Conservation (phyloP, 2,329 filamentous ascomycete genomes). For the Fusarium drepaniforme region DNA sequence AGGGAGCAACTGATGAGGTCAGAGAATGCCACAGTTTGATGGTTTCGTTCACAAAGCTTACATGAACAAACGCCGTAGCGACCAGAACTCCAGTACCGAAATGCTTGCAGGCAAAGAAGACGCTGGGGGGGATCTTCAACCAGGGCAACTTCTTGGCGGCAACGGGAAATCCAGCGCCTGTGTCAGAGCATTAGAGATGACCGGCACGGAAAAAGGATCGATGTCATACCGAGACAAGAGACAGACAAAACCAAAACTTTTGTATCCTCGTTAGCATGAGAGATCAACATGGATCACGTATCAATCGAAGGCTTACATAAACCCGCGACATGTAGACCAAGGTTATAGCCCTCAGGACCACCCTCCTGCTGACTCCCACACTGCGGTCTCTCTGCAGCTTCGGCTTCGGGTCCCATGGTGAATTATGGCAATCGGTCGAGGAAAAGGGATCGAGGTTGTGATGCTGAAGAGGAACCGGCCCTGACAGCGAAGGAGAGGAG, state of each 20-base stretch:
- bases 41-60: conserved; percentile 46
- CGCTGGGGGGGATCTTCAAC: conserved; percentile 67
- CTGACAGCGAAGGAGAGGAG: not conserved
- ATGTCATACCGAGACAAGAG: conserved; percentile 41
- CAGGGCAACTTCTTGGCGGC: conserved; percentile 67
- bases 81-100: conserved; percentile 80
- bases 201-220: fast-evolving
- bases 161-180: conserved; percentile 64
- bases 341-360: conserved; percentile 38
- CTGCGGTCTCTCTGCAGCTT: conserved; percentile 40
- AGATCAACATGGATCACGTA: not conserved
- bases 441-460: not conserved
- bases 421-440: not conserved
- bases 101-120: conserved; percentile 74
- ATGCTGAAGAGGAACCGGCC: not conserved
- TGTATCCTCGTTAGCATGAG: not conserved
- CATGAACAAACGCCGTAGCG: conserved; percentile 80
- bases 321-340: conserved; percentile 45
- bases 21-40: not conserved
- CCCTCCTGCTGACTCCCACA: conserved; percentile 36
- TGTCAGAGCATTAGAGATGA: not conserved
- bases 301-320: conserved; percentile 42
- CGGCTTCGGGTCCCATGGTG: not conserved
- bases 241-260: conserved; percentile 45
- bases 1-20: conserved; percentile 61